Percentiles rank a stretch among this genome's conserved stretches.
These are phyloP conservation scores for Tritrichomonas musculus DNA, from an alignment of 208 protist genomes.

Conservation along the genomic window DNA sequence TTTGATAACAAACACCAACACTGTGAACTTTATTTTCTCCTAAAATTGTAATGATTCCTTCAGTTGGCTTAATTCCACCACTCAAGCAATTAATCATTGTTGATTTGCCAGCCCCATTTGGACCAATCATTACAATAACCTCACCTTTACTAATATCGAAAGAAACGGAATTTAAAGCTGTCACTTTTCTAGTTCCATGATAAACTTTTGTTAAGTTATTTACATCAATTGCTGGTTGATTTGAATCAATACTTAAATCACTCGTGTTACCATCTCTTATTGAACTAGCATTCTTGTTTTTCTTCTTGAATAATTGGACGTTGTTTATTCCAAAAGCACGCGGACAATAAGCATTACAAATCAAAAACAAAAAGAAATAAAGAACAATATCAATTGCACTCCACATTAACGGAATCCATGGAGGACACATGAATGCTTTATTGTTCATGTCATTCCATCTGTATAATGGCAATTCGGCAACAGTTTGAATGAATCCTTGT, in stretches of 20 bases:
- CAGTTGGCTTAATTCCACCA: not conserved
- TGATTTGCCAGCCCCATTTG: not conserved
- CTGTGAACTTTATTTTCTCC: not conserved
- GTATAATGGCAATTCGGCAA: too few relatives aligned
- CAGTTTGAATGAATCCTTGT: too few relatives aligned
- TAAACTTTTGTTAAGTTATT: not conserved
- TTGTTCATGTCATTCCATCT: not conserved
- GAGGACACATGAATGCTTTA: not conserved
- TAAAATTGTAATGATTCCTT: not conserved
- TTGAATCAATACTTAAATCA: not conserved
- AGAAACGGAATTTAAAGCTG: not conserved
- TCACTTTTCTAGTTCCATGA: not conserved
- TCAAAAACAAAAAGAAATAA: not conserved
- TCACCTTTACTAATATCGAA: conserved; percentile 3
- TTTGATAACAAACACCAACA: not conserved
- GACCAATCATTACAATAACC: not conserved
- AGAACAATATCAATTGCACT: not conserved
- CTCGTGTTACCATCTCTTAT: not conserved
- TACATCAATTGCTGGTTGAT: not conserved
- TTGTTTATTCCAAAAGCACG: not conserved
- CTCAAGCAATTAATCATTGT: not conserved
- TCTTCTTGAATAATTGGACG: not conserved
- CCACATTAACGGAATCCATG: not conserved
- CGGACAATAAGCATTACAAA: not conserved
- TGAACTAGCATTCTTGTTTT: too few relatives aligned